Evolutionary conservation across 78 protist genomes (phyloP), one percentile per base, ranked within the genome.

Genomic region (Cavenderia fasciculata): DNA sequence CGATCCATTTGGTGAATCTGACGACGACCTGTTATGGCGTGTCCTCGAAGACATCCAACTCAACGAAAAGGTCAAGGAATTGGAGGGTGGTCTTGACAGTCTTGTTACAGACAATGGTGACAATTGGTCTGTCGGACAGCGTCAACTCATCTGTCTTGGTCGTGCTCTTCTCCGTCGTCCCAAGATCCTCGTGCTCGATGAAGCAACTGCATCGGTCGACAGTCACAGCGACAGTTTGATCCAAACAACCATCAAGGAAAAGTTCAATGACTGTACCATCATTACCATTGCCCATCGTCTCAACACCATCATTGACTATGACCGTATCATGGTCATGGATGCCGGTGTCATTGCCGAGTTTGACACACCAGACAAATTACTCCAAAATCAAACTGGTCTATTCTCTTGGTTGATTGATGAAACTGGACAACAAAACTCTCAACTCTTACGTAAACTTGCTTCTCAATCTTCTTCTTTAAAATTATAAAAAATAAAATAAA

Each of bases 181-280:
- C 8, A 94, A 79, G 21, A 57, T 96, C 25, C 57, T 96, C 25
- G 63, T 97, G n/a, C 34, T 95, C 52, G 98, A 97, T 65, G 99
- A 98, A 77, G 99, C 99, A 5, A 98, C 99, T 5, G 98, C 99
- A 2, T 51, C 68, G 16, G 92, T 97, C 33, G 99, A 98, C 36
- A 1, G 76, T 34, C 87, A 96, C 57, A 93, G 97, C 16, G 98
- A 97, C 74, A 34, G 1, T 43, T 66, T 82, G 10, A 87, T 97
- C 33, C 97, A 95, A 72, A 10, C 4, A 36, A 78, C 88, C 18
- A 43, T 95, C 25, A 91, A 95, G 29, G 4, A 7, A 2, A 59
- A 41, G 49, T 97, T 97, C 59, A 10, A 12, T 34, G 61, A 77
- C 31, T 34, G 86, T 47, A 97, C 98, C 1, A 92, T 97, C 31